These are phyloP conservation scores for Candida neerlandica DNA, from an alignment of 1,139 yeast genomes.

Conservation along the genomic window DNA sequence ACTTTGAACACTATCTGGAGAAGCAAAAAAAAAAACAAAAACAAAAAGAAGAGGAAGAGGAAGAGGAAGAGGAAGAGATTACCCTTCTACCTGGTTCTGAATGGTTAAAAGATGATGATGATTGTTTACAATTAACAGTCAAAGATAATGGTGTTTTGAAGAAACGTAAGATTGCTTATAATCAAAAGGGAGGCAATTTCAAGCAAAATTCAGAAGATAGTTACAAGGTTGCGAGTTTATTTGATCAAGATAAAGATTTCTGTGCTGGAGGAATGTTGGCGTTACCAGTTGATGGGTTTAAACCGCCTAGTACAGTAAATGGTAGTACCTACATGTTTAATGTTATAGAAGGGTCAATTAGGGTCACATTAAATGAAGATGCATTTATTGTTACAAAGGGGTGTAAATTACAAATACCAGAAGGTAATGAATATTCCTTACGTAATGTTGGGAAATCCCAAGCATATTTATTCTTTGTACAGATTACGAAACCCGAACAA, in stretches of 20 bases:
- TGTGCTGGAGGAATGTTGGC: conserved; percentile 79
- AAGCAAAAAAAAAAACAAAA: conserved; percentile 30
- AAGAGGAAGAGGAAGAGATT: not conserved
- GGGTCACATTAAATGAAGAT: conserved; percentile 63
- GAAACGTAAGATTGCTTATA: conserved; percentile 64
- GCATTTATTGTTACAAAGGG: conserved; percentile 69
- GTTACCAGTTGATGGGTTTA: conserved; percentile 65
- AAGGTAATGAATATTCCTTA: conserved; percentile 70
- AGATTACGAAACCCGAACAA: conserved; percentile 40
- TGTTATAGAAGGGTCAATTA: conserved; percentile 70
- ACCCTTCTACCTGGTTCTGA: conserved; percentile 44
- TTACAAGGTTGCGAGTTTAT: conserved; percentile 66
- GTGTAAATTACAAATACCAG: conserved; percentile 80
- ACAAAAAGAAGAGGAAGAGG: not conserved
- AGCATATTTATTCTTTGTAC: conserved; percentile 77
- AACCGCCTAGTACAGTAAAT: conserved; percentile 64
- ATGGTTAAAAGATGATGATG: conserved; percentile 56
- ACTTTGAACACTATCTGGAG: no score
- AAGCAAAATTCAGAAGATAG: conserved; percentile 50
- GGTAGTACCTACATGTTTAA: conserved; percentile 74
- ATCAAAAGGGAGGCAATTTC: conserved; percentile 59
- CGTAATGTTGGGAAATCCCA: conserved; percentile 57
- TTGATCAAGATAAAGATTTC: conserved; percentile 64
- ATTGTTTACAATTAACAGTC: conserved; percentile 27
- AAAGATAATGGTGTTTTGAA: conserved; percentile 44